Percentiles rank a stretch among this genome's conserved stretches.
These are phyloP conservation scores for Barnettozyma wickerhamii DNA, from an alignment of 805 yeast species.

Conservation along the genomic window DNA sequence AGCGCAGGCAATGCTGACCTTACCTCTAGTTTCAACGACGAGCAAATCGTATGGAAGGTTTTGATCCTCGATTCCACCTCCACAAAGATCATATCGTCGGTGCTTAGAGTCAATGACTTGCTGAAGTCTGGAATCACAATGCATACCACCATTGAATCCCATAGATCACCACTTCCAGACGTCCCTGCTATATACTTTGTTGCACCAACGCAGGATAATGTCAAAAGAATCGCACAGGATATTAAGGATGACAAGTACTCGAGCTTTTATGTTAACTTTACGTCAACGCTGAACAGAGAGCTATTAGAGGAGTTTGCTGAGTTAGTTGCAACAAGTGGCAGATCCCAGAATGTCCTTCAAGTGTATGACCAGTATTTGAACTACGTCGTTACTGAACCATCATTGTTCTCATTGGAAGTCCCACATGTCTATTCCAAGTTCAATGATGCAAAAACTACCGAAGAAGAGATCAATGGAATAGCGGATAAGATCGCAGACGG, in stretches of 20 bases:
- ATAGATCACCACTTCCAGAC: slow-evolving; percentile 82
- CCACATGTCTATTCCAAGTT: slow-evolving; percentile 61
- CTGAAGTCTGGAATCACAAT: slow-evolving; percentile 88
- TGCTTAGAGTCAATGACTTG: slow-evolving; percentile 88
- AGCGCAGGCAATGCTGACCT: slow-evolving; percentile 48
- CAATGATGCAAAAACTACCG: slow-evolving; percentile 68
- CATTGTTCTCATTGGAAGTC: slow-evolving; percentile 75
- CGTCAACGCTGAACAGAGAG: slow-evolving; percentile 71
- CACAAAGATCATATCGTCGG: slow-evolving; percentile 83
- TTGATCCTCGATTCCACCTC: slow-evolving; percentile 77
- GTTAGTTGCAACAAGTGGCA: slow-evolving; percentile 67
- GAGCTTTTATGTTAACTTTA: slow-evolving; percentile 78
- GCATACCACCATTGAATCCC: slow-evolving; percentile 68
- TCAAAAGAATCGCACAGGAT: slow-evolving; percentile 66
- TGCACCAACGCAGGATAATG: slow-evolving; percentile 78
- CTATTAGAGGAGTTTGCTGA: slow-evolving; percentile 86
- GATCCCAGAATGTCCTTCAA: slow-evolving; percentile 70
- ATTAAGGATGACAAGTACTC: slow-evolving; percentile 72
- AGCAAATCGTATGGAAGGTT: slow-evolving; percentile 86
- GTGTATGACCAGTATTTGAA: slow-evolving; percentile 93
- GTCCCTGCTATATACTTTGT: slow-evolving; percentile 94
- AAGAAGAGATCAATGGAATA: slow-evolving; percentile 62
- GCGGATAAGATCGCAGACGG: slow-evolving; percentile 78
- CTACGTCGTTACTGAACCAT: slow-evolving; percentile 90
- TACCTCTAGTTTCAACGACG: slow-evolving; percentile 51